Evolutionary conservation across 768 basidiomycete species (phyloP), one percentile per base, ranked within the genome.

Genomic region (Boletus eberwhitei): DNA sequence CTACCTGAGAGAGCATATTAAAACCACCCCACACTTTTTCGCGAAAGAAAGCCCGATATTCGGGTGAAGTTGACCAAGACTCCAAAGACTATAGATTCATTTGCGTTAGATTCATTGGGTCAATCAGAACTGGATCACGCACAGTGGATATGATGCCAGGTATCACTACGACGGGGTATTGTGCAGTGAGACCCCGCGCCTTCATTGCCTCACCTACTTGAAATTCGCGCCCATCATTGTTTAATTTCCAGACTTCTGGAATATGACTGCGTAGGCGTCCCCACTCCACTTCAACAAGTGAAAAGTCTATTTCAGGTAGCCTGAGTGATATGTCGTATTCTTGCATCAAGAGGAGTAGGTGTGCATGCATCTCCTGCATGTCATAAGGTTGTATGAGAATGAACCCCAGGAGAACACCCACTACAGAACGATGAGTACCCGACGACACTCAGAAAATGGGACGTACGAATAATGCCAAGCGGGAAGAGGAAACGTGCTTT

Each of bases 81-180:
- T 98, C 95, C 54, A 98, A 74, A 5, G 89, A 87, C 83, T 90
- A 56, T n/a, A 34, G 0, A 2, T 16, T 11, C 4, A 14, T 26
- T 37, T 46, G 37, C 13, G 8, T 21, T 47, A 11, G 32, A 21
- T 50, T 16, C n/a, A 26, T 42, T 2, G 11, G 6, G 8, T 24
- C 29, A 2, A 19, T 39, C 43, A 55, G 51, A 26, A 40, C 29
- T 16, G 32, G 47, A 29, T n/a, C 22, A 69, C 82, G 50, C 56
- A 88, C 90, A 1, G 93, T 95, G 1, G 91, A 93, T 36, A 95
- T 85, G 48, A 96, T 87, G 2, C 93, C 93, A 5, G 94, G 93
- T 24, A 95, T 80, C n/a, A 97, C 74, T 3, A 96, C 78, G 13
- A 95, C 81, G 1, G 94, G 93, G 67, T 90, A 78, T 51, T 86